Conservation (phyloP, 257 asterid genomes). For the Solanum gracilifrons region DNA sequence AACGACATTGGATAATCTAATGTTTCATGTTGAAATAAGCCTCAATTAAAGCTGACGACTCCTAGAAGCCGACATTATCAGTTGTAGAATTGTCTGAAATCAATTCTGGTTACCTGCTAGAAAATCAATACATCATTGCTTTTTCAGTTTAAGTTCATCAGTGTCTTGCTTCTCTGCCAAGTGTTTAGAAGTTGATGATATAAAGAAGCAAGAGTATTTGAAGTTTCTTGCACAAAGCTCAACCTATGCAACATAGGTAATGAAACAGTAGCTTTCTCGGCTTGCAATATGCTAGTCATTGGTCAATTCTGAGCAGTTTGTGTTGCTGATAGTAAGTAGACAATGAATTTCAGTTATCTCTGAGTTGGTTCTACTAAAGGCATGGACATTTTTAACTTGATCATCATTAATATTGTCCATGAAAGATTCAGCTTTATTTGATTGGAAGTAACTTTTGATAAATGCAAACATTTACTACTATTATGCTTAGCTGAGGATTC, state of each 20-base stretch:
- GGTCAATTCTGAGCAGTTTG: background rate
- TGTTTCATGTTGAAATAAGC: too few species aligned
- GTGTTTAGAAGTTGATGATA: background rate
- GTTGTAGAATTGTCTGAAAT: too few species aligned
- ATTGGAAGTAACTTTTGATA: background rate
- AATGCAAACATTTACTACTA: background rate
- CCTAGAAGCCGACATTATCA: too few species aligned
- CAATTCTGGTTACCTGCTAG: too few species aligned
- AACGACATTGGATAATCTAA: too few species aligned
- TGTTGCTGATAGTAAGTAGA: background rate
- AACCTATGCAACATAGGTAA: conserved; percentile 29
- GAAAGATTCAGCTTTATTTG: background rate
- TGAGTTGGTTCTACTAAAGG: background rate
- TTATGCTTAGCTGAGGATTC: background rate
- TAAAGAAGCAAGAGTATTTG: conserved; percentile 37
- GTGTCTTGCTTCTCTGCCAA: too few species aligned
- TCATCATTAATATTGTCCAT: background rate
- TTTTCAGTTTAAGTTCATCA: too few species aligned
- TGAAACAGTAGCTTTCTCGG: background rate
- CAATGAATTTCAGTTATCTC: background rate
- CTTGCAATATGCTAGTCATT: background rate
- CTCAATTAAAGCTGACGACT: too few species aligned
- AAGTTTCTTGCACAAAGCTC: conserved; percentile 29
- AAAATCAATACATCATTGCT: too few species aligned
- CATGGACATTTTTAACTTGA: background rate